These are phyloP conservation scores for Metschnikowia bowlesiae DNA, from an alignment of 805 yeast genomes.

Conservation along the genomic window DNA sequence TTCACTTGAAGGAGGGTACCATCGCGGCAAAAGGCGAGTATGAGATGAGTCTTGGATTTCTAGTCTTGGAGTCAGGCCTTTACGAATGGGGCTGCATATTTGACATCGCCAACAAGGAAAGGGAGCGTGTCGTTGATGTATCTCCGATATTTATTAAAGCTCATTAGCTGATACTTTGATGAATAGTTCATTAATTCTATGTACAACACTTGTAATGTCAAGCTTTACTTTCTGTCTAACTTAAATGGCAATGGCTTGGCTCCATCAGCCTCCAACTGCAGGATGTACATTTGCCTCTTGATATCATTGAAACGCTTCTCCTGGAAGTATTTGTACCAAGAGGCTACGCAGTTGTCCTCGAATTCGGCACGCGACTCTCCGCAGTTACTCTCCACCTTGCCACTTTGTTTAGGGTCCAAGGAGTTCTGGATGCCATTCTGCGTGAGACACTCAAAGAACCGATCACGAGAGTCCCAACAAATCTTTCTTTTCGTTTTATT, in stretches of 20 bases:
- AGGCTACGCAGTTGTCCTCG: slow-evolving; percentile 70
- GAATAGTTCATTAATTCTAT: slow-evolving; percentile 5
- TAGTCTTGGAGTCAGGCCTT: slow-evolving; percentile 70
- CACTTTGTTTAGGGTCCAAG: slow-evolving; percentile 47
- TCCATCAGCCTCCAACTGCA: slow-evolving; percentile 68
- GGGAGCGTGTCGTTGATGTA: slow-evolving; percentile 20
- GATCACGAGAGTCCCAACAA: slow-evolving; percentile 91
- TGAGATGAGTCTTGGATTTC: slow-evolving; percentile 49
- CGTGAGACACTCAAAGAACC: slow-evolving; percentile 70
- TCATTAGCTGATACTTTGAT: slow-evolving; percentile 9
- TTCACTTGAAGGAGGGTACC: slow-evolving; percentile 36
- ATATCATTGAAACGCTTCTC: slow-evolving; percentile 80
- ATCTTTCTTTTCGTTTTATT: slow-evolving; percentile 63
- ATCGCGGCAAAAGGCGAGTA: slow-evolving; percentile 41
- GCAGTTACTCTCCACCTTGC: slow-evolving; percentile 53
- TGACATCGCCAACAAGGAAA: slow-evolving; percentile 22
- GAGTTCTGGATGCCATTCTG: slow-evolving; percentile 65
- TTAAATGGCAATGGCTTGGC: slow-evolving; percentile 26
- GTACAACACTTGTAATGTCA: slow-evolving; percentile 2
- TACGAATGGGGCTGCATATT: slow-evolving; percentile 68
- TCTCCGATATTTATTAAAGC: slow-evolving; percentile 33
- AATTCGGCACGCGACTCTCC: slow-evolving; percentile 53
- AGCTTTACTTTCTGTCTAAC: slow-evolving; percentile 20
- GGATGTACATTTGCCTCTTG: slow-evolving; percentile 61
- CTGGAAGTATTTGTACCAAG: slow-evolving; percentile 88